phyloP scores from a whole-genome alignment of 352 stramenopile species.

The Aphanomyces cochlioides region DNA sequence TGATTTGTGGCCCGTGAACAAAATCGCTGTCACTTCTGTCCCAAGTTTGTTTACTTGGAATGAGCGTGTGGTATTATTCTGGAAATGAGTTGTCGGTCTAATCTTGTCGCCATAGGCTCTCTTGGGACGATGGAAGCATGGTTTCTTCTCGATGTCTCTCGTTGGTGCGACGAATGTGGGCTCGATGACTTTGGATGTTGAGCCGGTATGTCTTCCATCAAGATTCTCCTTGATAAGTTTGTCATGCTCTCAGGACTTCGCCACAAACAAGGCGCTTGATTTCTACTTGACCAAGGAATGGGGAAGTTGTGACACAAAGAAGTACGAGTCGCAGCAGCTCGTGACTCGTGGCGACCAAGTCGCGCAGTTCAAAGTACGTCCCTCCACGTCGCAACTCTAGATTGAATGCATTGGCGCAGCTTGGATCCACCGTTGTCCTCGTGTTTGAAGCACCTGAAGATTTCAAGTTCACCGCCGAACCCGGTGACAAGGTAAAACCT shows the following conservation, averaged over 20 bases:
- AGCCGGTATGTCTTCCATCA: conserved; percentile 37
- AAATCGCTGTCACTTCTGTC: conserved; percentile 55
- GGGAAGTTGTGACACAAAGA: conserved; percentile 51
- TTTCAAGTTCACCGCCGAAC: conserved; percentile 70
- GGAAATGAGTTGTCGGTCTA: not conserved
- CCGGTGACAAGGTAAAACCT: conserved; percentile 63
- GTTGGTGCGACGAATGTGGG: conserved; percentile 85
- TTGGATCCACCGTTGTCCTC: conserved; percentile 82
- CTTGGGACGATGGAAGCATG: conserved; percentile 67
- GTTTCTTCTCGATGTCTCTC: conserved; percentile 79
- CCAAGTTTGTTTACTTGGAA: conserved; percentile 81
- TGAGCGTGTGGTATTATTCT: conserved; percentile 50
- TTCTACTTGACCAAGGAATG: conserved; percentile 31
- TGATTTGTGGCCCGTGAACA: conserved; percentile 79
- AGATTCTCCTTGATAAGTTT: not conserved
- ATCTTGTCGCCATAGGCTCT: conserved; percentile 36
- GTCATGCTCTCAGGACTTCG: conserved; percentile 38
- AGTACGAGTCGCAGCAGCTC: conserved; percentile 43
- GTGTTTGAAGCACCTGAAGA: conserved; percentile 76
- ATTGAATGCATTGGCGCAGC: conserved; percentile 31
- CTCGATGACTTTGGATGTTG: conserved; percentile 69
- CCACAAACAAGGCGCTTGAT: conserved; percentile 40
- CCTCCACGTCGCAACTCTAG: not conserved
- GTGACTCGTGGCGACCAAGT: conserved; percentile 61
- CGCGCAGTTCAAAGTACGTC: conserved; percentile 67